Evolutionary conservation across 208 protist species (phyloP).

Genomic region (Crithidia bombi): DNA sequence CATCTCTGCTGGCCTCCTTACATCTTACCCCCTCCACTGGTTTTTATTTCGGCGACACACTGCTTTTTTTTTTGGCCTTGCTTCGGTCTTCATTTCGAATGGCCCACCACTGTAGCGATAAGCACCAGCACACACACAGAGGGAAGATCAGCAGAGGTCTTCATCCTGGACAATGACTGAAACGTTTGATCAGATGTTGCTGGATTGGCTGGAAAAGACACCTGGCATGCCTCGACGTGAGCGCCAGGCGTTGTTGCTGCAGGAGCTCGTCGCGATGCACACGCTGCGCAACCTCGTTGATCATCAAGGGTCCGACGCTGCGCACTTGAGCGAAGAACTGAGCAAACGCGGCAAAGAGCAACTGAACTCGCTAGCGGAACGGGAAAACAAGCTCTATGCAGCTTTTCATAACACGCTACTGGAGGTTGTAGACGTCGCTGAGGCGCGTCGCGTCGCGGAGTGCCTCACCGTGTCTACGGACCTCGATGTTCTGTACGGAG

Average conservation of each 20-base stretch:
- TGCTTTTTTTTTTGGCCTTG: too few species aligned
- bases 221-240: slow-evolving; percentile 32
- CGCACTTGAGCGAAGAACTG: not conserved
- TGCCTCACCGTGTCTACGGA: slow-evolving; percentile 38
- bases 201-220: slow-evolving; percentile 24
- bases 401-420: slow-evolving; percentile 25
- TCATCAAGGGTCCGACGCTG: not conserved
- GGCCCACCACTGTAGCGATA: too few species aligned
- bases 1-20: too few species aligned
- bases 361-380: not conserved
- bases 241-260: slow-evolving; percentile 29
- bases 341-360: not conserved
- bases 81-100: too few species aligned
- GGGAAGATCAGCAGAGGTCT: too few species aligned
- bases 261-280: slow-evolving; percentile 30
- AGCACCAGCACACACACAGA: too few species aligned
- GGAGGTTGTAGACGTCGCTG: slow-evolving; percentile 32
- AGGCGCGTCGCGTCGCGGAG: slow-evolving; percentile 35
- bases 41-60: too few species aligned
- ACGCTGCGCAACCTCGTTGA: slow-evolving; percentile 3
- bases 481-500: slow-evolving; percentile 25
- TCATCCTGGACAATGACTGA: too few species aligned
- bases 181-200: slow-evolving; percentile 26
- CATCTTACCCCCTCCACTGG: too few species aligned
- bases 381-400: slow-evolving; percentile 17